A percentile compares a stretch with the other conserved stretches of the same genome.
Conservation (phyloP, 148 eudicot species). For the Rheum nobile region DNA sequence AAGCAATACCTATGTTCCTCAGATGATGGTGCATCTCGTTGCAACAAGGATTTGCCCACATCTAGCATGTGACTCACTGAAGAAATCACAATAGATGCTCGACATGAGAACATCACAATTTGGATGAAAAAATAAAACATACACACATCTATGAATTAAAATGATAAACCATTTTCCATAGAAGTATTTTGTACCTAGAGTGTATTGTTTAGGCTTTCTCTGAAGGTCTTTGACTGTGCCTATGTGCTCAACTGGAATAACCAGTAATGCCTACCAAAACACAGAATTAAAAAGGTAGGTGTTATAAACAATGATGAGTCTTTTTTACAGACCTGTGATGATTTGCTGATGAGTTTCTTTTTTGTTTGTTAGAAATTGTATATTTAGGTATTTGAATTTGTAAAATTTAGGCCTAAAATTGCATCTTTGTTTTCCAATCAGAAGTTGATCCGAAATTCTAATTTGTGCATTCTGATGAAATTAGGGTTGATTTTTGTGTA, state of each 20-base stretch:
- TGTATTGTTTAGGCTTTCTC: constrained; percentile 45
- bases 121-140: not conserved
- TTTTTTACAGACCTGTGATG: no score
- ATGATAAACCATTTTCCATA: constrained; percentile 8
- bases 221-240: constrained; percentile 67
- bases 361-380: no score
- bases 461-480: no score
- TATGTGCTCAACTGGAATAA: constrained; percentile 76
- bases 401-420: no score
- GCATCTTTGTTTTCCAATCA: no score
- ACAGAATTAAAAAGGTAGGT: no score
- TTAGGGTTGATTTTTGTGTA: no score
- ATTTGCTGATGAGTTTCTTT: no score
- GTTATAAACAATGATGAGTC: no score
- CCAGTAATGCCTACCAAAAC: constrained; percentile 35
- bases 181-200: no score
- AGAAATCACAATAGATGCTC: constrained; percentile 15
- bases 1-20: constrained; percentile 46
- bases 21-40: constrained; percentile 56
- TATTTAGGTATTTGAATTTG: no score
- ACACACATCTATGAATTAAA: constrained; percentile 1
- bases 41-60: constrained; percentile 58
- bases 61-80: constrained; percentile 79
- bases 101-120: constrained; percentile 9
- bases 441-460: no score